A percentile compares a stretch with the other conserved stretches of the same genome.
Evolutionary conservation across 495 filamentous ascomycete species (phyloP).

Genomic region (Sporormia fimetaria): DNA sequence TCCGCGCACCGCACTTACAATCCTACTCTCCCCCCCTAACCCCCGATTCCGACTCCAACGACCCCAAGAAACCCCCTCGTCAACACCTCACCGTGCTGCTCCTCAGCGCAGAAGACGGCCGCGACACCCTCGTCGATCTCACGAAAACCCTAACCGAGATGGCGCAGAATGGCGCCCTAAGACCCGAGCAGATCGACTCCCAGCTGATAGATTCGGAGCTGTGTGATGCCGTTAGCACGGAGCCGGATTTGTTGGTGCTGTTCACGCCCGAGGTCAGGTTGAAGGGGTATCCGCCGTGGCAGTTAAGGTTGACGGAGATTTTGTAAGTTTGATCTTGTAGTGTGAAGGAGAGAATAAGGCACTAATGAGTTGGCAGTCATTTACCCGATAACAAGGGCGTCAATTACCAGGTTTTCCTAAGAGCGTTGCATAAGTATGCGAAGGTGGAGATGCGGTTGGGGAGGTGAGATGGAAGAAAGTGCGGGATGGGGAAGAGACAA

Average conservation of each 20-base stretch:
- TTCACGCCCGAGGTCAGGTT: conserved; percentile 73
- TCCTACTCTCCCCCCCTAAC: conserved; percentile 37
- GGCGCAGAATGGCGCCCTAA: conserved; percentile 78
- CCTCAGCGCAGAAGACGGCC: conserved; percentile 75
- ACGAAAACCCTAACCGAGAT: conserved; percentile 92
- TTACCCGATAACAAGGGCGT: conserved; percentile 62
- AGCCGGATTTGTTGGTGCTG: conserved; percentile 81
- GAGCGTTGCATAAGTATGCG: conserved; percentile 70
- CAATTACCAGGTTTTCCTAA: conserved; percentile 85
- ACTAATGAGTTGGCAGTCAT: conserved; percentile 32
- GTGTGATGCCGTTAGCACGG: conserved; percentile 56
- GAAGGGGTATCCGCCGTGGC: conserved; percentile 93
- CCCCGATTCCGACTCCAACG: conserved; percentile 18
- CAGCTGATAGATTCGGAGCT: conserved; percentile 90
- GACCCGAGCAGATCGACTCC: conserved; percentile 61
- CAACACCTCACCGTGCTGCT: conserved; percentile 70
- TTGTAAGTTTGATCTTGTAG: conserved; percentile 36
- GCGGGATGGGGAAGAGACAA: no score
- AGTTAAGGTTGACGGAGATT: conserved; percentile 87
- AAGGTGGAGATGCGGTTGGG: conserved; percentile 84
- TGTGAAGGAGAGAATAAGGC: background rate
- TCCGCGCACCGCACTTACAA: conserved; percentile 65
- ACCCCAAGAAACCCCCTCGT: conserved; percentile 15
- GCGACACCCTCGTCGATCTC: conserved; percentile 85
- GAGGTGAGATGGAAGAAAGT: no score